Evolutionary conservation across 306 rosid genomes (phyloP), one percentile per base, ranked within the genome.

Genomic region (Ormosia emarginata): DNA sequence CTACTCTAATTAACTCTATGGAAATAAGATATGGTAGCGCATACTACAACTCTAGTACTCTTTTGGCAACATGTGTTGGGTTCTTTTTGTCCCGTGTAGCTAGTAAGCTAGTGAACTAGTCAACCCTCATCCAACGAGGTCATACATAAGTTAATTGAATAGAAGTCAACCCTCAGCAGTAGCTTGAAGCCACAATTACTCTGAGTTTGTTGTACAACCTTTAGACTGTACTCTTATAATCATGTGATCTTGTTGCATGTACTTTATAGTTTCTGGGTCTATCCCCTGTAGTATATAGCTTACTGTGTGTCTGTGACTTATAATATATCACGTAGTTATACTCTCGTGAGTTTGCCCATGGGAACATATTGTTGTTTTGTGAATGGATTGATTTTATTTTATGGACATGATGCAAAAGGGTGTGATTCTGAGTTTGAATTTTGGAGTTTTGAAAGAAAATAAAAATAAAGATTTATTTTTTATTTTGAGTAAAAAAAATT

Each of bases 61-160:
- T 75, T 53, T 63, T 4, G 70, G 77, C 63, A 58, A 85, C 62
- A 15, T 64, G 76, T 80, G 79, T 80, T 78, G 83, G 85, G 77
- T 86, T 41, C 55, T 80, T 74, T 82, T 85, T 63, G 77, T 80
- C 71, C 63, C 70, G 62, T 52, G 24, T 18, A 72, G 8, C 33
- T 7, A 3, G 32, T 15, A 4, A 64, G 34, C 12, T 57, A 18
- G 63, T 57, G n/a, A n/a, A n/a, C n/a, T 24, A 24, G 24, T 24
- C 13, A 4, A 40, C 12, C 29, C 24, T 14, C 11, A 8, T 1
- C 6, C n/a, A 34, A 52, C 49, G 15, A 71, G 74, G 77, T 77
- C 32, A 39, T 47, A 84, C 49, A 50, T 11, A 55, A 59, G 79
- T 46, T 68, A 67, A 44, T 8, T 15, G n/a, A 2, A 74, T 4